Conservation (phyloP, 2,329 filamentous ascomycete species). For the Cladophialophora bantiana region DNA sequence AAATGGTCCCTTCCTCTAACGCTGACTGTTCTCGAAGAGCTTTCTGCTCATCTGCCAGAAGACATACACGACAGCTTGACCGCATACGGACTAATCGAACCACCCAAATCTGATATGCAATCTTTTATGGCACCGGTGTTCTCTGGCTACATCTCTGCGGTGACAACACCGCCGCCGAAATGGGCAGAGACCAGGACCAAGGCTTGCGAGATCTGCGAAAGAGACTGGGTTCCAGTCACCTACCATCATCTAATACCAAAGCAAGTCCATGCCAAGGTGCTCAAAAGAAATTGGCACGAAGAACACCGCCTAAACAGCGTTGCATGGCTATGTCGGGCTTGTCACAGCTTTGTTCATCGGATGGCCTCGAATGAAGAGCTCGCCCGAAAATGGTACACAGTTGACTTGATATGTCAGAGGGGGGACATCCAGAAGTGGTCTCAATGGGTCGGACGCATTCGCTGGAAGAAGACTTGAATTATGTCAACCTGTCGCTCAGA, state of each 20-base stretch:
- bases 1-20: slow-evolving; percentile 67
- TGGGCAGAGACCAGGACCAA: slow-evolving; percentile 64
- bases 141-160: slow-evolving; percentile 65
- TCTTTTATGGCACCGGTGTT: slow-evolving; percentile 70
- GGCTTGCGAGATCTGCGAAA: slow-evolving; percentile 77
- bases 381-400: slow-evolving; percentile 73
- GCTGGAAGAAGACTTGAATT: slow-evolving; percentile 70
- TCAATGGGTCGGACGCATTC: slow-evolving; percentile 73
- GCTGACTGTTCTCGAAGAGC: slow-evolving; percentile 55
- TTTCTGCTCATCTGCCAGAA: slow-evolving; percentile 64
- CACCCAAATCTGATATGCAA: slow-evolving; percentile 54
- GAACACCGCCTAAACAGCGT: slow-evolving; percentile 78
- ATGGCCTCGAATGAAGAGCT: slow-evolving; percentile 79
- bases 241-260: slow-evolving; percentile 90
- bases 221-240: slow-evolving; percentile 76
- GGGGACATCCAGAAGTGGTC: slow-evolving; percentile 76
- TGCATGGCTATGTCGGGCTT: slow-evolving; percentile 84
- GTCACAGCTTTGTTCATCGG: slow-evolving; percentile 81
- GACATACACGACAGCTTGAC: slow-evolving; percentile 70
- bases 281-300: slow-evolving; percentile 80
- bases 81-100: slow-evolving; percentile 68
- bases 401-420: slow-evolving; percentile 72
- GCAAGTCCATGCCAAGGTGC: slow-evolving; percentile 74
- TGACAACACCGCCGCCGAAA: slow-evolving; percentile 68
- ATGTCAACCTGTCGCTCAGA: not conserved